phyloP scores from a whole-genome alignment of 208 protist species.

The Crithidia bombi region DNA sequence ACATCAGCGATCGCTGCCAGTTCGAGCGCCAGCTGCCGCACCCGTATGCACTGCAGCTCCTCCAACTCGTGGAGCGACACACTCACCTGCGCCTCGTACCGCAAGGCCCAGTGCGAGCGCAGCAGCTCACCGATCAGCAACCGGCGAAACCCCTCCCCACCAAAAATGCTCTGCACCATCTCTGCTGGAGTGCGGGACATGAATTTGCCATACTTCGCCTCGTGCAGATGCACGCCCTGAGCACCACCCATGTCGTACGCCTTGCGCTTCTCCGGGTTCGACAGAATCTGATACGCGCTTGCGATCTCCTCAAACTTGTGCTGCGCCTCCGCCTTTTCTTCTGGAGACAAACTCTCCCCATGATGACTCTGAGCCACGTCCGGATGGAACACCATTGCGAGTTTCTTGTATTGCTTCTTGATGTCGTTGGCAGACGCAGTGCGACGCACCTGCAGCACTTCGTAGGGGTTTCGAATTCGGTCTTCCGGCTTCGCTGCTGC shows the following conservation, averaged over 20 bases:
- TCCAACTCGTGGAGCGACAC: slow-evolving; percentile 86
- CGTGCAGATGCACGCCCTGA: slow-evolving; percentile 64
- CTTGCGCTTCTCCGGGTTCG: slow-evolving; percentile 82
- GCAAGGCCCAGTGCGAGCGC: slow-evolving; percentile 82
- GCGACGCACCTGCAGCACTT: slow-evolving; percentile 71
- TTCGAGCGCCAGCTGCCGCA: slow-evolving; percentile 66
- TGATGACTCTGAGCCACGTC: slow-evolving; percentile 61
- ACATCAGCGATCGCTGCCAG: slow-evolving; percentile 78
- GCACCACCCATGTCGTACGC: slow-evolving; percentile 78
- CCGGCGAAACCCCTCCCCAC: slow-evolving; percentile 71
- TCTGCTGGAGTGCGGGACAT: slow-evolving; percentile 80
- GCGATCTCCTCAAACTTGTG: slow-evolving; percentile 77
- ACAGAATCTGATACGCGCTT: slow-evolving; percentile 85
- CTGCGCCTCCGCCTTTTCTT: slow-evolving; percentile 56
- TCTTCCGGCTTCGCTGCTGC: slow-evolving; percentile 11
- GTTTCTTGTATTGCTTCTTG: slow-evolving; percentile 87
- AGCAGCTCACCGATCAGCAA: slow-evolving; percentile 70
- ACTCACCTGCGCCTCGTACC: slow-evolving; percentile 82
- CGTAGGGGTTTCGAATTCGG: slow-evolving; percentile 64
- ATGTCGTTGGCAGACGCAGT: slow-evolving; percentile 67
- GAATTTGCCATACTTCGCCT: slow-evolving; percentile 72
- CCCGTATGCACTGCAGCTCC: slow-evolving; percentile 81
- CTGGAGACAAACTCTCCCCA: slow-evolving; percentile 10
- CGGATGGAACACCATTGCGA: slow-evolving; percentile 88
- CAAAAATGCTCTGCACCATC: slow-evolving; percentile 87